These are phyloP conservation scores for Anethum foeniculum DNA, from an alignment of 140 eudicot species.

Conservation along the genomic window DNA sequence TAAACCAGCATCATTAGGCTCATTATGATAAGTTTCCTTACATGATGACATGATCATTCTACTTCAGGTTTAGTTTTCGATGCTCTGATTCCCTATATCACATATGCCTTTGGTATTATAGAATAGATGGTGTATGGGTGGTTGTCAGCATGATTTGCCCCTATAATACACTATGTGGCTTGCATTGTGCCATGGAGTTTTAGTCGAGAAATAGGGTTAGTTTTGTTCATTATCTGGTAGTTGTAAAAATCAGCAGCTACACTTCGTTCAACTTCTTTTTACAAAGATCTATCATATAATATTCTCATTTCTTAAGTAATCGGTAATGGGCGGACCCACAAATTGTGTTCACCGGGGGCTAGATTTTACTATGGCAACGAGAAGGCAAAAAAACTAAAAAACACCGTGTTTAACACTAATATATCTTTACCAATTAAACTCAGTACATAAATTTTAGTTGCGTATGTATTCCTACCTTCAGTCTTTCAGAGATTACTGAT, in stretches of 20 bases:
- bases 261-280: too few species aligned
- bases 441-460: too few species aligned
- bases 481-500: background rate
- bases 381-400: too few species aligned
- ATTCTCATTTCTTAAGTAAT: background rate
- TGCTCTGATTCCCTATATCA: background rate
- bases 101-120: background rate
- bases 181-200: background rate
- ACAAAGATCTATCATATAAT: too few species aligned
- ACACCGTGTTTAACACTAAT: background rate
- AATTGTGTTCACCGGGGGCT: background rate
- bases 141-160: background rate
- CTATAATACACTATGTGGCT: background rate
- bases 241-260: background rate
- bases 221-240: background rate
- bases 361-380: background rate
- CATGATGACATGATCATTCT: background rate
- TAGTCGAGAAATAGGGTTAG: background rate
- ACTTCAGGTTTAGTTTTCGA: background rate
- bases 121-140: background rate
- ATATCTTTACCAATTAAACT: background rate
- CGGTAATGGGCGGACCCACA: background rate
- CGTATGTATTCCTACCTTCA: background rate
- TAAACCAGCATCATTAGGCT: background rate
- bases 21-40: background rate